A percentile compares a stretch with the other conserved stretches of the same genome.
These are phyloP conservation scores for Scytalidium lignicola DNA, from an alignment of 2,329 filamentous ascomycete genomes.

Conservation along the genomic window DNA sequence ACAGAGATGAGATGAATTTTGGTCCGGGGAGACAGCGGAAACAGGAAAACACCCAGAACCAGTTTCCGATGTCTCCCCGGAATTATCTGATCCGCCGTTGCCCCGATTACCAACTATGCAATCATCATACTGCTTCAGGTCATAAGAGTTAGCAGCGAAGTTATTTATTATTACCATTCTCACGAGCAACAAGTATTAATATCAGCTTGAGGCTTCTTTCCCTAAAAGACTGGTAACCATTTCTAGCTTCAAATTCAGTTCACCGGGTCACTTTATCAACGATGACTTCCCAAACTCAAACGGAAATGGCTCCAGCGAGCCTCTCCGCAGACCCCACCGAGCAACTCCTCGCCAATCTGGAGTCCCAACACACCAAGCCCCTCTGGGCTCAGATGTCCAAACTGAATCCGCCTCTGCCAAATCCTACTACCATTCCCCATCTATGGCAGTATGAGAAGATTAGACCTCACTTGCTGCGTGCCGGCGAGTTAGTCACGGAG, in stretches of 20 bases:
- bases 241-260: no score
- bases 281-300: background rate
- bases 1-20: no score
- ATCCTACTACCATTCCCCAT: slow-evolving; percentile 35
- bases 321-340: background rate
- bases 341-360: slow-evolving; percentile 2
- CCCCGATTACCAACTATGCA: no score
- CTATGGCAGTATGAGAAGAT: slow-evolving; percentile 34
- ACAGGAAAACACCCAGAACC: background rate
- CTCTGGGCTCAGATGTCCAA: slow-evolving; percentile 44
- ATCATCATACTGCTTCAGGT: no score
- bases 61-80: no score
- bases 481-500: slow-evolving; percentile 32
- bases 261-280: background rate
- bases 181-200: no score
- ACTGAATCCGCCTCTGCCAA: slow-evolving; percentile 42
- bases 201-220: no score
- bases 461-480: slow-evolving; percentile 28
- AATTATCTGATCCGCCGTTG: no score
- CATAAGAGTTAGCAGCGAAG: no score
- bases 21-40: background rate
- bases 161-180: no score
- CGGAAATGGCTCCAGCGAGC: background rate
- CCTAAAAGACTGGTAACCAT: no score
- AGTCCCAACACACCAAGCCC: slow-evolving; percentile 24